phyloP scores from a whole-genome alignment of 108 stramenopile genomes.

The Aurantiochytrium sp. region DNA sequence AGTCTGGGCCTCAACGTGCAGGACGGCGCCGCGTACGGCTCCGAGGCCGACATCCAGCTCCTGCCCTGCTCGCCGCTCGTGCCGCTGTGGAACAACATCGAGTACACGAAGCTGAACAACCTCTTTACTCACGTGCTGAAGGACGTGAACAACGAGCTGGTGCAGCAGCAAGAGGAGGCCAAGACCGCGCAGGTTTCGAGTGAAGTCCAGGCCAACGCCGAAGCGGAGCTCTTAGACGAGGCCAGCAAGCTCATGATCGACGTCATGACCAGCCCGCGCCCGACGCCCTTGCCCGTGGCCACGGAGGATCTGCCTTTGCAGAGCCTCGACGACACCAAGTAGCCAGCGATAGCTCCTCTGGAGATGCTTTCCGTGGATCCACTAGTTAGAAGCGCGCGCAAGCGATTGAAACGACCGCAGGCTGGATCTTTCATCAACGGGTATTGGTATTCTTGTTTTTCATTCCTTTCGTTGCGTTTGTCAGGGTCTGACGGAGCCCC shows the following conservation, averaged over 20 bases:
- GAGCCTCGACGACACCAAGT: too few relatives aligned
- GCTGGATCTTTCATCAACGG: too few relatives aligned
- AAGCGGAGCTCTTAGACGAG: background rate
- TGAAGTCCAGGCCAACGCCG: background rate
- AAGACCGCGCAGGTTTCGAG: background rate
- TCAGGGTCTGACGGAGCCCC: too few relatives aligned
- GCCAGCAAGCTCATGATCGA: background rate
- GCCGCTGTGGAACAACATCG: slow-evolving; percentile 13
- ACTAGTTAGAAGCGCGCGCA: too few relatives aligned
- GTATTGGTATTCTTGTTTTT: too few relatives aligned
- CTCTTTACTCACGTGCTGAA: background rate
- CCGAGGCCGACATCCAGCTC: slow-evolving; percentile 2
- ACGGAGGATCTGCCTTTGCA: too few relatives aligned
- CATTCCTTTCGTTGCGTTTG: too few relatives aligned
- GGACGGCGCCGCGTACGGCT: background rate
- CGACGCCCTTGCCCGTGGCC: background rate
- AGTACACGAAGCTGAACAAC: background rate
- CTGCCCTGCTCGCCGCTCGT: background rate
- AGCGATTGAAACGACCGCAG: too few relatives aligned
- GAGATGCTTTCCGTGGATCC: too few relatives aligned
- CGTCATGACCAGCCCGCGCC: background rate
- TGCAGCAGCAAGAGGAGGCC: background rate
- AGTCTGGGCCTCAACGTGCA: background rate
- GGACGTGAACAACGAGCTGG: slow-evolving; percentile 2
- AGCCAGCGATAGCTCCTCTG: too few relatives aligned